These are phyloP conservation scores for Tulasnella sp. DNA, from an alignment of 768 basidiomycete species.

Conservation along the genomic window DNA sequence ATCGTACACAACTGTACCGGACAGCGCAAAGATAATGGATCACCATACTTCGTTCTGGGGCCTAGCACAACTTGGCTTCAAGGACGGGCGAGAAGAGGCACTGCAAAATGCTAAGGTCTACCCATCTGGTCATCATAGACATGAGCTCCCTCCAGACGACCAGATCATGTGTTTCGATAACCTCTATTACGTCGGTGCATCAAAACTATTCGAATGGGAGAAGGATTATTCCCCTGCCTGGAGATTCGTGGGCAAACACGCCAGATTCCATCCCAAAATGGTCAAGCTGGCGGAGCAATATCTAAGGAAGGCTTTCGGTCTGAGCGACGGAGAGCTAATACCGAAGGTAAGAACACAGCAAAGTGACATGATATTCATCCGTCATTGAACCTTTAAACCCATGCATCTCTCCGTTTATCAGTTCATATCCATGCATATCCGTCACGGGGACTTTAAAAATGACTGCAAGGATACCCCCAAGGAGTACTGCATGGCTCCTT, in stretches of 20 bases:
- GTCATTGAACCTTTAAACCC: not conserved
- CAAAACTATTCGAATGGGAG: not conserved
- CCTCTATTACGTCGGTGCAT: not conserved
- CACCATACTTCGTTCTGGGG: not conserved
- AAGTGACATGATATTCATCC: not conserved
- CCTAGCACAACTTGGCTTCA: slow-evolving; percentile 3
- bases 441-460: not conserved
- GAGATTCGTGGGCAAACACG: slow-evolving; percentile 9
- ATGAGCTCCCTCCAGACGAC: slow-evolving; percentile 1
- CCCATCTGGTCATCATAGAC: not conserved
- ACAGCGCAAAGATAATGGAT: not conserved
- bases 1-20: slow-evolving; percentile 3
- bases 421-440: slow-evolving; percentile 7
- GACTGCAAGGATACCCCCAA: not conserved
- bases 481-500: not conserved
- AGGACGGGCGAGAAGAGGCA: slow-evolving; percentile 1
- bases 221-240: slow-evolving; percentile 7
- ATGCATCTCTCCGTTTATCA: not conserved
- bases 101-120: not conserved
- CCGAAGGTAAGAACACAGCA: not conserved
- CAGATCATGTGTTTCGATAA: slow-evolving; percentile 12
- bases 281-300: not conserved
- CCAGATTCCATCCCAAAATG: not conserved
- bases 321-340: not conserved
- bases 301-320: slow-evolving; percentile 2